Percentiles rank a stretch among this genome's conserved stretches.
Evolutionary conservation across 192 early-diverging fungal genomes (phyloP).

Genomic region (Coemansia sp.): DNA sequence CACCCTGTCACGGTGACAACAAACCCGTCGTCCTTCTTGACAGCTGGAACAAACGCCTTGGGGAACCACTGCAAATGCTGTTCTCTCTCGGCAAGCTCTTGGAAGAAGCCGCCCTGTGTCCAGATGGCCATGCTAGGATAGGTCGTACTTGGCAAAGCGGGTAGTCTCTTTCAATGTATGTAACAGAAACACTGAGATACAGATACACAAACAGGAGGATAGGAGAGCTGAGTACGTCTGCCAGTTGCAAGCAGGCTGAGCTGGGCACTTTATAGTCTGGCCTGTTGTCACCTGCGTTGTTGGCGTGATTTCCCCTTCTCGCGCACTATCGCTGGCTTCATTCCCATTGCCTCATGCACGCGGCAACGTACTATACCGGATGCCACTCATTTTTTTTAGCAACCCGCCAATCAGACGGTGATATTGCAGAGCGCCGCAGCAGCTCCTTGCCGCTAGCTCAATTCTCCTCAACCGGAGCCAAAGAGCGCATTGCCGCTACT

Average conservation of each 20-base stretch:
- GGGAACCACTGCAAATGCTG: slow-evolving; percentile 57
- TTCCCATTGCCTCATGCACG: not conserved
- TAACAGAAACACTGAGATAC: not conserved
- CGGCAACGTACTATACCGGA: slow-evolving; percentile 1
- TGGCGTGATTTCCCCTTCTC: not conserved
- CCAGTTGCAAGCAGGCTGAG: not conserved
- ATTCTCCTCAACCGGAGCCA: not conserved
- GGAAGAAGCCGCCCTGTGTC: slow-evolving; percentile 57
- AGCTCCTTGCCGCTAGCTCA: not conserved
- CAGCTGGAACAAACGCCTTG: slow-evolving; percentile 52
- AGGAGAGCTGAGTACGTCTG: not conserved
- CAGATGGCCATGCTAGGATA: slow-evolving; percentile 44
- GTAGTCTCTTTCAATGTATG: not conserved
- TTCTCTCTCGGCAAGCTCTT: slow-evolving; percentile 56
- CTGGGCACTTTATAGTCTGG: not conserved
- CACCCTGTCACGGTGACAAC: slow-evolving; percentile 45
- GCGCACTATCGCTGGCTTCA: not conserved
- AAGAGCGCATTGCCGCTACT: not conserved
- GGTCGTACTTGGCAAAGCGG: not conserved
- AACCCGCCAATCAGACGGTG: not conserved
- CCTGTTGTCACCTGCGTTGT: not conserved
- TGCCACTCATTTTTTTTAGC: not conserved
- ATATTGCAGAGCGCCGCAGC: not conserved
- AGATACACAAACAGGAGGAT: not conserved
- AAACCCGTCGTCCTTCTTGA: slow-evolving; percentile 44